Percentiles rank a stretch among this genome's conserved stretches.
Evolutionary conservation across 108 stramenopile species (phyloP).

Genomic region (Fistulifera pelliculosa): DNA sequence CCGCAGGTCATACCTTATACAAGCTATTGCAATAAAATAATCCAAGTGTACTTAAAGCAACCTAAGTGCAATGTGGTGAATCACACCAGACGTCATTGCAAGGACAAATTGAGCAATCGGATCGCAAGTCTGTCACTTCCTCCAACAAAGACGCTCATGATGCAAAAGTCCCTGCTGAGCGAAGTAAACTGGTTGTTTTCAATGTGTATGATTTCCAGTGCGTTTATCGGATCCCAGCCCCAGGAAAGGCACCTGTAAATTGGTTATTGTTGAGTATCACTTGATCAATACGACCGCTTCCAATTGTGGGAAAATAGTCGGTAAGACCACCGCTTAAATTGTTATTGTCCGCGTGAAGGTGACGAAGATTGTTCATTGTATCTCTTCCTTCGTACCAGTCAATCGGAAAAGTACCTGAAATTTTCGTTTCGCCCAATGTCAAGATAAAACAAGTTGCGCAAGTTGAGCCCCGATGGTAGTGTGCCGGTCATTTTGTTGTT

Average conservation of each 20-base stretch:
- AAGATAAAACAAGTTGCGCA: constrained; percentile 9
- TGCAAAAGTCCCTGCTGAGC: constrained; percentile 16
- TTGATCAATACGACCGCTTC: constrained; percentile 30
- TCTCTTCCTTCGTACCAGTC: constrained; percentile 13
- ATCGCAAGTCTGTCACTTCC: constrained; percentile 29
- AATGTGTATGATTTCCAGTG: constrained; percentile 11
- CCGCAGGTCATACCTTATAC: too few relatives aligned
- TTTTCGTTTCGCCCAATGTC: constrained; percentile 18
- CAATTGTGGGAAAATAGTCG: constrained; percentile 18
- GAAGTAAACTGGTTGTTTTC: constrained; percentile 26
- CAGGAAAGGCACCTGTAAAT: constrained; percentile 27
- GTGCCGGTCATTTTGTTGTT: constrained; percentile 3
- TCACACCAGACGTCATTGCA: constrained; percentile 23
- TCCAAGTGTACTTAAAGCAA: too few relatives aligned
- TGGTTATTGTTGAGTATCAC: constrained; percentile 28
- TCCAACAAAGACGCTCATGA: constrained; percentile 9
- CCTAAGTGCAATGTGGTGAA: neutral
- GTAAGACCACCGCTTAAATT: constrained; percentile 32
- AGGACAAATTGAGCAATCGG: constrained; percentile 36
- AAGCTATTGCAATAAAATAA: constrained; percentile 1
- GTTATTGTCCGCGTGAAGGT: constrained; percentile 38
- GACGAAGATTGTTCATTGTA: constrained; percentile 17
- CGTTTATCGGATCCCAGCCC: constrained; percentile 10
- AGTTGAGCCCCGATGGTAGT: constrained; percentile 1
- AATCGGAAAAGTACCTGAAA: constrained; percentile 21